These are phyloP conservation scores for Penicillium griseofulvum DNA, from an alignment of 2,329 filamentous ascomycete genomes.

Conservation along the genomic window DNA sequence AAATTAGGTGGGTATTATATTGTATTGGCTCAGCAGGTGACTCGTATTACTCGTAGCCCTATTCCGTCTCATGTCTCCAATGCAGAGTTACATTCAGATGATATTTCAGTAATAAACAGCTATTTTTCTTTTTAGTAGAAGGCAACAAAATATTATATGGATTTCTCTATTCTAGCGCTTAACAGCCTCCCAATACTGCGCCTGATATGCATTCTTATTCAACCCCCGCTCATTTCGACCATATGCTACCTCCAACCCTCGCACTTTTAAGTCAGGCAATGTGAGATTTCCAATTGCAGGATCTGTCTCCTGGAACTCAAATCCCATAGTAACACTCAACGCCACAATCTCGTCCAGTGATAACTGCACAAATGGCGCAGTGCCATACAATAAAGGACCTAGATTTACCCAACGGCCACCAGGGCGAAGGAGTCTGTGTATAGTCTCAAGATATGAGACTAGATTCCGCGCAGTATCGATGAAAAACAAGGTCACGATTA, in stretches of 20 bases:
- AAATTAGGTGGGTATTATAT: background rate
- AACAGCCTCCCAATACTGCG: constrained; percentile 55
- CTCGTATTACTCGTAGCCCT: background rate
- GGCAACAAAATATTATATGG: background rate
- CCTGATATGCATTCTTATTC: constrained; percentile 54
- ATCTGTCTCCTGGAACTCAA: constrained; percentile 49
- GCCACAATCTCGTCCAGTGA: constrained; percentile 54
- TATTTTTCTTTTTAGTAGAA: background rate
- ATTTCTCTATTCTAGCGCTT: background rate
- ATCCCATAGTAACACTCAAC: constrained; percentile 52
- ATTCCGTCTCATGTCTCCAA: background rate
- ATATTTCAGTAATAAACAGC: background rate
- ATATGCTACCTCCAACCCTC: constrained; percentile 52
- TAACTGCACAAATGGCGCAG: constrained; percentile 54
- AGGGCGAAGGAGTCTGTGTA: constrained; percentile 46
- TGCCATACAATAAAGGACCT: constrained; percentile 57
- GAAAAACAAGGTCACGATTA: constrained; percentile 58
- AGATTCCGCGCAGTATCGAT: constrained; percentile 61
- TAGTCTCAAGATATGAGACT: constrained; percentile 55
- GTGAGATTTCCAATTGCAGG: constrained; percentile 45
- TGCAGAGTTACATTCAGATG: background rate
- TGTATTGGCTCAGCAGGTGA: background rate
- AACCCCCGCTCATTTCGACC: constrained; percentile 52
- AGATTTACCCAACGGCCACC: constrained; percentile 58
- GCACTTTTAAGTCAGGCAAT: constrained; percentile 41